A percentile compares a stretch with the other conserved stretches of the same genome.
Conservation (phyloP, 2,329 filamentous ascomycete genomes). For the Penicillium palitans region DNA sequence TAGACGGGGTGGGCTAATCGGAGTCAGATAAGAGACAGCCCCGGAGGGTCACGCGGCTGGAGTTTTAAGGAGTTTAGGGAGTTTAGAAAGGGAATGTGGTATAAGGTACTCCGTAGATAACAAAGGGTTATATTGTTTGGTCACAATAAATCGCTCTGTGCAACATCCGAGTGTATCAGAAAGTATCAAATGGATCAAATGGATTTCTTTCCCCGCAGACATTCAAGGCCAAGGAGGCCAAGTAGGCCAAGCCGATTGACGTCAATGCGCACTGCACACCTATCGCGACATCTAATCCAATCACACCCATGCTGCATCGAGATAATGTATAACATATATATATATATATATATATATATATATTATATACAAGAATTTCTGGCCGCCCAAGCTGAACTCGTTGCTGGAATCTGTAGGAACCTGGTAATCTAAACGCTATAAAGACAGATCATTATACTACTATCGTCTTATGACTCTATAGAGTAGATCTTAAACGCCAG, state of each 20-base stretch:
- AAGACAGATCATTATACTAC: too few species aligned
- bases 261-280: conserved; percentile 4
- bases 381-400: too few species aligned
- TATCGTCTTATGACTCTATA: too few species aligned
- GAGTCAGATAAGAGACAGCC: neutral
- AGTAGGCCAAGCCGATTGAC: neutral
- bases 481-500: too few species aligned
- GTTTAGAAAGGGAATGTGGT: neutral
- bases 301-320: neutral
- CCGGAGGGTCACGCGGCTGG: neutral
- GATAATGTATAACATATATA: neutral
- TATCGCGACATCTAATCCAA: neutral
- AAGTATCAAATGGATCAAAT: too few species aligned
- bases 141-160: conserved; percentile 3
- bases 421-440: too few species aligned
- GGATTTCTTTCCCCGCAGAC: conserved; percentile 6
- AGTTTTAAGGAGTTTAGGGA: neutral
- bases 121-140: neutral
- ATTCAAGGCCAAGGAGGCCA: neutral
- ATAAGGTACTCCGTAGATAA: neutral
- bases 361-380: too few species aligned
- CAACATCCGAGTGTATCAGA: neutral
- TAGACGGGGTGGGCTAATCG: neutral
- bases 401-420: too few species aligned
- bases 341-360: too few species aligned